Percentiles rank a stretch among this genome's conserved stretches.
These are phyloP conservation scores for Globisporangium okanoganense DNA, from an alignment of 352 stramenopile genomes.

Conservation along the genomic window DNA sequence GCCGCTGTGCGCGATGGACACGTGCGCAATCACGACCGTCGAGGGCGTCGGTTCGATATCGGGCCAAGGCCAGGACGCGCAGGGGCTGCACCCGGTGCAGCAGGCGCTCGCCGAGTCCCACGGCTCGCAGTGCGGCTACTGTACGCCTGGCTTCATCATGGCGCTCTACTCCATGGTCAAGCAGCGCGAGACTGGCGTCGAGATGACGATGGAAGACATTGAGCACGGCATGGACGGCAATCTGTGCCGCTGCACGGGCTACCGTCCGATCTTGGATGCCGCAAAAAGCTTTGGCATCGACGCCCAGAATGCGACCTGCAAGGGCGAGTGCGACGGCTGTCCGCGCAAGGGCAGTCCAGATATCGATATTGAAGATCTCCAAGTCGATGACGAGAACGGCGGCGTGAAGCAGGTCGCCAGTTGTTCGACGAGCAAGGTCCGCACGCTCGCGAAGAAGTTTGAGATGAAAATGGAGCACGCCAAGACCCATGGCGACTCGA, in stretches of 20 bases:
- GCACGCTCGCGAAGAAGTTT: conserved; percentile 39
- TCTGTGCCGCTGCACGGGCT: conserved; percentile 93
- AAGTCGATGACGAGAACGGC: conserved; percentile 17
- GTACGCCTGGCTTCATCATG: conserved; percentile 88
- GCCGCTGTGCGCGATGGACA: conserved; percentile 78
- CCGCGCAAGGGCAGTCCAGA: conserved; percentile 44
- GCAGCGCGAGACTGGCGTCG: conserved; percentile 58
- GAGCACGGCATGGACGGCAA: conserved; percentile 95
- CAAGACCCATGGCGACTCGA: conserved; percentile 15
- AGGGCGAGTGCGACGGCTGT: conserved; percentile 59
- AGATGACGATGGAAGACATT: conserved; percentile 84
- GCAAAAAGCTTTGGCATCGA: conserved; percentile 85
- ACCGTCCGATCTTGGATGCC: conserved; percentile 79
- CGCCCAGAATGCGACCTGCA: conserved; percentile 52
- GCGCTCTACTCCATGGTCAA: conserved; percentile 81
- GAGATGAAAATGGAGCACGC: conserved; percentile 19
- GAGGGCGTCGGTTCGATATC: conserved; percentile 63
- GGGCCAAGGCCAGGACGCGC: conserved; percentile 22
- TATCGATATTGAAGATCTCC: conserved; percentile 59
- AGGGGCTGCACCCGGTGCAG: conserved; percentile 82
- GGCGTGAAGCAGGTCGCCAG: conserved; percentile 40
- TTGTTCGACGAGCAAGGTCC: conserved; percentile 70
- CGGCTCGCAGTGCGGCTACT: conserved; percentile 94
- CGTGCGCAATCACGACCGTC: conserved; percentile 83
- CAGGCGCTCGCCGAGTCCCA: conserved; percentile 88